phyloP scores from a whole-genome alignment of 2,329 filamentous ascomycete genomes.

The Emmonsiellopsis sp. region DNA sequence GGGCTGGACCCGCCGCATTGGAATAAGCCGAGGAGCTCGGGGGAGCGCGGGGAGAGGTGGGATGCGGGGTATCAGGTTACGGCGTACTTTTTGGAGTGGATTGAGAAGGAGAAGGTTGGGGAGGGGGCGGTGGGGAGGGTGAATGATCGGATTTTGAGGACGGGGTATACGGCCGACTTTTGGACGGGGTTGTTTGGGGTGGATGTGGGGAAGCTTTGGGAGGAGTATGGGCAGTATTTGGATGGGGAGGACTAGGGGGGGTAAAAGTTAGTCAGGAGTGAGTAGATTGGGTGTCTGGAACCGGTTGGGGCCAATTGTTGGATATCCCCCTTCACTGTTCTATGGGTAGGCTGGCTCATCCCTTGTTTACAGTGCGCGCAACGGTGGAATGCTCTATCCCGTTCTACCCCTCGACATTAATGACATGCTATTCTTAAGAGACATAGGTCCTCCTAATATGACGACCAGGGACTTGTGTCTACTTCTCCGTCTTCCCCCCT shows the following conservation, averaged over 20 bases:
- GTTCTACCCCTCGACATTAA: too few relatives aligned
- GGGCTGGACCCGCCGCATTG: slow-evolving; percentile 73
- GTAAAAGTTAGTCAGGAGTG: too few relatives aligned
- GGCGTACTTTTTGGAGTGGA: slow-evolving; percentile 79
- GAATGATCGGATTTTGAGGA: slow-evolving; percentile 28
- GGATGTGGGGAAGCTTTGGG: slow-evolving; percentile 61
- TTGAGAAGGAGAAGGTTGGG: slow-evolving; percentile 63
- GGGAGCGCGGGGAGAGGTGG: slow-evolving; percentile 55
- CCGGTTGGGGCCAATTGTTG: too few relatives aligned
- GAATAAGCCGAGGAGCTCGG: slow-evolving; percentile 44
- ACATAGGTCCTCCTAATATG: too few relatives aligned
- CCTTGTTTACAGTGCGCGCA: too few relatives aligned
- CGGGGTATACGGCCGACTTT: slow-evolving; percentile 26
- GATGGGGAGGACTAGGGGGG: slow-evolving; percentile 14
- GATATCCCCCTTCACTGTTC: too few relatives aligned
- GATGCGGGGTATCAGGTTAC: slow-evolving; percentile 85
- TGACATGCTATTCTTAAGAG: too few relatives aligned
- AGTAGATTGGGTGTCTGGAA: too few relatives aligned
- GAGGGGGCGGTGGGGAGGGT: slow-evolving; percentile 54
- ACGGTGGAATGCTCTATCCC: too few relatives aligned
- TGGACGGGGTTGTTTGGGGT: slow-evolving; percentile 50
- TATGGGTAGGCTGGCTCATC: too few relatives aligned
- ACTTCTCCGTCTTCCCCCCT: too few relatives aligned
- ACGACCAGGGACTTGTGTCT: too few relatives aligned
- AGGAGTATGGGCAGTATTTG: slow-evolving; percentile 54